Base-by-base conservation (phyloP, 2,329 filamentous ascomycete genomes). In the Fusarium caatingaense region DNA sequence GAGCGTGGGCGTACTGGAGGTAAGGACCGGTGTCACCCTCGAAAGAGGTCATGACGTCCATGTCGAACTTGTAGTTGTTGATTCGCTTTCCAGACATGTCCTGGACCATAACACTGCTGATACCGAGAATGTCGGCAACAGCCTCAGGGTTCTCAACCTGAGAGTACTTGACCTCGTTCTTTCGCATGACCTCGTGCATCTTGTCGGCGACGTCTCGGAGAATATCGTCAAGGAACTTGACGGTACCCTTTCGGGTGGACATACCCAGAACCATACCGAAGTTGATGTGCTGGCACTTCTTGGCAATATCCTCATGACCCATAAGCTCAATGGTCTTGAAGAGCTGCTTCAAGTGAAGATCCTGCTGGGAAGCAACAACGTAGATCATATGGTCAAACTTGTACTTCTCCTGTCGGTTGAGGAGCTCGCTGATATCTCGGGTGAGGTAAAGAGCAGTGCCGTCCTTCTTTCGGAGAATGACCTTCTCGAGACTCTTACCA, bases 101-200 rank as follows among this genome's bases (percentile, higher is more conserved):
- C 81, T 98, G 95, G 21, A 97, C 93, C 94, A 98, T 98, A 77
- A 98, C 95, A 77, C 92, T 92, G 70, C 92, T 94, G 78, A 98
- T 98, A 69, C 95, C 96, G 5, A 98, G 87, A 13, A 88, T 93
- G 82, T 98, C 96, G 66, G 96, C 94, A 12, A 91, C 92, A 57
- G 88, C 87, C 57, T 89, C 90, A 1, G 95, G 95, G 79, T 98
- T 86, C 76, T 91, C 92, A 21, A 99, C 91, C 81, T 98, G 94
- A 60, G 89, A 83, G 81, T 98, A 99, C 85, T 99, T 99, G 77
- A 87, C 86, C 75, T 92, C 87, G 80, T 98, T 98, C 83, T 91
- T 92, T 81, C 85, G 89, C 96, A 99, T 99, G 54, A 97, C 93
- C 66, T 97, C 93, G 85, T 98, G 95, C 96, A 99, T 99, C 82